Evolutionary conservation across 805 yeast genomes (phyloP), one percentile per base, ranked within the genome.

Genomic region (Pichia ethanolica): DNA sequence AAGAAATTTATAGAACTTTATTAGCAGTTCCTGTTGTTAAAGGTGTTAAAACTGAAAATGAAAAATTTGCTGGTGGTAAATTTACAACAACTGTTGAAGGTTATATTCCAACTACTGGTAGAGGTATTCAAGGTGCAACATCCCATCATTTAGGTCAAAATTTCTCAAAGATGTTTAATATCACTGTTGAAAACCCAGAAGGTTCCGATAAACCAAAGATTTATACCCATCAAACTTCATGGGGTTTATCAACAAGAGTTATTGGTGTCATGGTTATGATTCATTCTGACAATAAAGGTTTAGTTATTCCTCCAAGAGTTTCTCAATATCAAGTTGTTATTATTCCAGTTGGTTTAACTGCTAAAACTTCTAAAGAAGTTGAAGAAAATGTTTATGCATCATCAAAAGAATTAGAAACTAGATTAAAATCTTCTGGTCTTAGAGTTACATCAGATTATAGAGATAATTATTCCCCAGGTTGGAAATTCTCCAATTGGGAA

Each of bases 261-360:
- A 90, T 93, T 67, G 99, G 99, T 78, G 99, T 95, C 59, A 93
- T 93, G 98, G 89, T 89, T 52, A 93, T 93, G 99, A 81, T 89
- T 52, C 99, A 93, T 69, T 89, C 97, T 36, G 99, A 93, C 71
- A 90, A 95, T 78, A 91, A 89, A 75, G 99, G 99, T 69, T 77
- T 93, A 60, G 98, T 93, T 44, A 77, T 95, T 60, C 99, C 99
- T 54, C 99, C 99, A 62, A 79, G 96, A 64, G 97, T 91, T 32
- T 87, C 99, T 14, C 93, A 86, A 71, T 75, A 72, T 65, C 99
- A 93, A 76, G 89, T 82, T 54, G 95, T 89, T 47, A 84, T 93
- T 48, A 82, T 93, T 55, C 98, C 99, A 56, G 95, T 89, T 55
- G 99, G 99, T 58, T 74, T 93, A 62, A 91, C 97, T 42, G 81